Base-by-base conservation (phyloP, 139 green algal genomes). In the Chlamydomonas sphaeroides region DNA sequence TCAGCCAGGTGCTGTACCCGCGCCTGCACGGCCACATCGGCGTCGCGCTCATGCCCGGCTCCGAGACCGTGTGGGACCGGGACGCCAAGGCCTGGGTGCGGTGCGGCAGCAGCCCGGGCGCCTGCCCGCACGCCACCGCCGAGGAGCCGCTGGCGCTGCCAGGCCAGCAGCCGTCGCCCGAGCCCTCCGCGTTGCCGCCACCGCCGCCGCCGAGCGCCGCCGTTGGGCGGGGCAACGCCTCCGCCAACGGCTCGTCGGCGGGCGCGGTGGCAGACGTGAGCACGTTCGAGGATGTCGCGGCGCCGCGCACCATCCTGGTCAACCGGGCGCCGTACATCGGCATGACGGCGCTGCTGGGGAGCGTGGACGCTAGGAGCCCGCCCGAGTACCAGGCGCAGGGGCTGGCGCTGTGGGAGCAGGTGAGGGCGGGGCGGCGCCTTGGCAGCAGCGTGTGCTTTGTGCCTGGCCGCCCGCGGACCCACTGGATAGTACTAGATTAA, bases 341-440 rank as follows among this genome's bases (percentile, higher is more conserved):
- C 59, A 80, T 70, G 59, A 38, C 59, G 18, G 74, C 74, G 38
- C 74, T 80, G 74, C 39, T 80, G 59, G 74, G 74, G 11, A 26
- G 30, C 30, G 42, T 80, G 23, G 59, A 61, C 30, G 39, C 41
- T 1, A 59, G 74, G 5, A 33, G 41, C 1, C 30, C 38, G 8
- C 17, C 59, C 21, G 74, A 80, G 20, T 80, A 80, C 74, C 21
- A 5, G 2, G 17, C 15, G 7, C 59, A 21, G 15, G 74, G 33
- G 2, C 33, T 80, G 18, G 11, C 4, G 21, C 68, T 71, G 33
- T 80, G 70, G n/a, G 2, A 32, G 6, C 38, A 59, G 39, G 57
- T 61, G 41, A 4, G 65, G 10, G 45, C 10, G 45, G 10, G 45
- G 10, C 10, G 45, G 45, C 10, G 10, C 45, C 10, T 61, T n/a